A percentile compares a stretch with the other conserved stretches of the same genome.
phyloP scores from a whole-genome alignment of 2,329 filamentous ascomycete genomes.

The Bertia moriformis region DNA sequence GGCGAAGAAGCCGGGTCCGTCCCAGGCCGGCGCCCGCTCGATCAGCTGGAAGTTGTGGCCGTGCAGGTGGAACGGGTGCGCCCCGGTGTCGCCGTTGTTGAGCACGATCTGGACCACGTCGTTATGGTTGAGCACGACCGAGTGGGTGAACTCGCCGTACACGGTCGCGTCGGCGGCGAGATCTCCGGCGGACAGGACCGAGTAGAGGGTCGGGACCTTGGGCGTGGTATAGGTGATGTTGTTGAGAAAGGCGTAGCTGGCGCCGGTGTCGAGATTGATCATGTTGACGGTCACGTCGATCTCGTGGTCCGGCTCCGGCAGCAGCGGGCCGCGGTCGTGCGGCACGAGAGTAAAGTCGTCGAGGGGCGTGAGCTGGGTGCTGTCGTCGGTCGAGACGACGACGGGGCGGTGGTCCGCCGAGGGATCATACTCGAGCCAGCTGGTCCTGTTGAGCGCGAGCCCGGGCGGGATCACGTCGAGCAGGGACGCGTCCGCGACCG shows the following conservation, averaged over 20 bases:
- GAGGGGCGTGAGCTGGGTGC: constrained; percentile 35
- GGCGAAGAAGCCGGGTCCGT: constrained; percentile 7
- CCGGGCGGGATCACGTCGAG: constrained; percentile 27
- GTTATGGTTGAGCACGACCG: constrained; percentile 52
- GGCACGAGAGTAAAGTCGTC: constrained; percentile 41
- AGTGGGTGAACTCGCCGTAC: constrained; percentile 52
- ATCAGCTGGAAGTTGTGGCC: constrained; percentile 58
- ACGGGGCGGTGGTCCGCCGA: constrained; percentile 15
- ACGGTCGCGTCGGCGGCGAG: constrained; percentile 39
- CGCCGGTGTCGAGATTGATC: constrained; percentile 38
- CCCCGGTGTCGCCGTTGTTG: constrained; percentile 61
- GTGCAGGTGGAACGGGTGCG: constrained; percentile 63
- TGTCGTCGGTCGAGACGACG: constrained; percentile 10
- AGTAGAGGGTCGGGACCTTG: constrained; percentile 56
- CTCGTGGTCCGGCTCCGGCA: constrained; percentile 29
- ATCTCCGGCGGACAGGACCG: constrained; percentile 38
- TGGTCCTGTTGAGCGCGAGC: constrained; percentile 29
- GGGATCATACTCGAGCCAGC: constrained; percentile 16
- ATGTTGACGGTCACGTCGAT: constrained; percentile 33
- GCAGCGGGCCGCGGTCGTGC: constrained; percentile 30
- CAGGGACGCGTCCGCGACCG: constrained; percentile 7
- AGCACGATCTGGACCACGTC: constrained; percentile 60
- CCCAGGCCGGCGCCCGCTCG: constrained; percentile 7
- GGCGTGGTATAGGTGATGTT: constrained; percentile 47
- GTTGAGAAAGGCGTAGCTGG: constrained; percentile 43